Evolutionary conservation across 257 asterid genomes (phyloP), one percentile per base, ranked within the genome.

Genomic region (Rauvolfia tetraphylla): DNA sequence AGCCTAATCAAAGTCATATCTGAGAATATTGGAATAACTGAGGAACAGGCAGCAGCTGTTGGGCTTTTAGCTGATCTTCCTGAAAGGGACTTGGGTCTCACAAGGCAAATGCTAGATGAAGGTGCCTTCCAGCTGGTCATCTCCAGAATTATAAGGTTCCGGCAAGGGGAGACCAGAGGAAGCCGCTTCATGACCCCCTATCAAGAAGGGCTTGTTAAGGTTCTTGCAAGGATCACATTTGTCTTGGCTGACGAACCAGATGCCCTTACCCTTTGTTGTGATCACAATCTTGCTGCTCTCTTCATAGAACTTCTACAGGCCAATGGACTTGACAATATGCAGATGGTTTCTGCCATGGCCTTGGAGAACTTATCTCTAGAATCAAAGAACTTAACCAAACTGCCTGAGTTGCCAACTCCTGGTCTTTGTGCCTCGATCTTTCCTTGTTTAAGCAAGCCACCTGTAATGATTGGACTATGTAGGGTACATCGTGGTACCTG

Each of bases 11-110:
- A 76, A 72, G 84, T 95, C 80, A 84, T 91, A 72, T 71, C 93
- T 1, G 99, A 95, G 79, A 87, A 84, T 75, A 78, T 81, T 25
- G 89, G 89, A 39, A 87, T 91, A 80, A 87, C 96, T 0, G 98
- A 95, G 88, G 98, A 95, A 85, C 99, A 95, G 68, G 96, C 97
- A 4, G 98, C 92, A 1, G 98, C 98, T 3, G 88, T 89, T 9
- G 89, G 96, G 71, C 89, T 95, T 53, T 79, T 95, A 75, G 92
- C 99, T 5, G 94, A 91, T 77, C 96, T 95, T 75, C 99, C 99
- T 0, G 96, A 95, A 81, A 85, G 92, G 51, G 98, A 95, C 36
- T 71, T 83, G 6, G 96, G 93, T 27, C 87, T 95, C 49, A 92
- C 99, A 0, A 81, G 91, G 81, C 91, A 85, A 76, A 86, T 95